phyloP scores from a whole-genome alignment of 2,329 filamentous ascomycete species.

The Blastomyces gilchristii region DNA sequence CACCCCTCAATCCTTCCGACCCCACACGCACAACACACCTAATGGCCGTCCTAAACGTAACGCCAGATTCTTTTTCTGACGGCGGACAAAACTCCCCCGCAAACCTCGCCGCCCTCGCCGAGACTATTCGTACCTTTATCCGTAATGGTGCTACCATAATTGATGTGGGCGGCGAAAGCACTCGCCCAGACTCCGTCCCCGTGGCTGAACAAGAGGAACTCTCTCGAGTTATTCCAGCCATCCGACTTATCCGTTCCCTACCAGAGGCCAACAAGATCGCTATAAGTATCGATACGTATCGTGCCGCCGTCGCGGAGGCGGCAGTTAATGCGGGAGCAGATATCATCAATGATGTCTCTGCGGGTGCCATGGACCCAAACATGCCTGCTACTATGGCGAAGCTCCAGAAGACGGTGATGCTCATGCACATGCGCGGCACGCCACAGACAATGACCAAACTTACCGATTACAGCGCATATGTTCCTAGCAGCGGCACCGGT shows the following conservation, averaged over 20 bases:
- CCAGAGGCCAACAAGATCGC: slow-evolving; percentile 54
- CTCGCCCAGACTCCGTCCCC: slow-evolving; percentile 62
- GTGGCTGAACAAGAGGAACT: slow-evolving; percentile 65
- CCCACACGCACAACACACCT: slow-evolving; percentile 55
- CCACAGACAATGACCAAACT: slow-evolving; percentile 68
- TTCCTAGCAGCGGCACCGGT: not conserved
- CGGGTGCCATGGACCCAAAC: slow-evolving; percentile 61
- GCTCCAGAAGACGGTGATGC: slow-evolving; percentile 64
- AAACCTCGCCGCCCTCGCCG: slow-evolving; percentile 42
- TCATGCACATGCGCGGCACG: slow-evolving; percentile 92
- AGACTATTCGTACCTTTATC: slow-evolving; percentile 54
- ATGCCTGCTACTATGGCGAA: slow-evolving; percentile 76
- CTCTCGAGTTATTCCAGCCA: slow-evolving; percentile 65
- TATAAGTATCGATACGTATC: slow-evolving; percentile 89
- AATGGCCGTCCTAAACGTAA: slow-evolving; percentile 93
- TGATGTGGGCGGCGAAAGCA: slow-evolving; percentile 89
- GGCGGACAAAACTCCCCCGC: slow-evolving; percentile 55
- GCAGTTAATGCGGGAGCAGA: slow-evolving; percentile 72
- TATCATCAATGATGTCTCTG: slow-evolving; percentile 91
- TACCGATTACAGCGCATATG: slow-evolving; percentile 51
- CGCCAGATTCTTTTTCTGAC: slow-evolving; percentile 94
- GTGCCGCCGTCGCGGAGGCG: slow-evolving; percentile 66
- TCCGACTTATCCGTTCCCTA: slow-evolving; percentile 59
- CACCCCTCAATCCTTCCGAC: slow-evolving; percentile 50
- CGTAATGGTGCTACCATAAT: slow-evolving; percentile 67